Percentiles rank a stretch among this genome's conserved stretches.
phyloP scores from a whole-genome alignment of 805 yeast species.

The Suhomyces xylopsoci region DNA sequence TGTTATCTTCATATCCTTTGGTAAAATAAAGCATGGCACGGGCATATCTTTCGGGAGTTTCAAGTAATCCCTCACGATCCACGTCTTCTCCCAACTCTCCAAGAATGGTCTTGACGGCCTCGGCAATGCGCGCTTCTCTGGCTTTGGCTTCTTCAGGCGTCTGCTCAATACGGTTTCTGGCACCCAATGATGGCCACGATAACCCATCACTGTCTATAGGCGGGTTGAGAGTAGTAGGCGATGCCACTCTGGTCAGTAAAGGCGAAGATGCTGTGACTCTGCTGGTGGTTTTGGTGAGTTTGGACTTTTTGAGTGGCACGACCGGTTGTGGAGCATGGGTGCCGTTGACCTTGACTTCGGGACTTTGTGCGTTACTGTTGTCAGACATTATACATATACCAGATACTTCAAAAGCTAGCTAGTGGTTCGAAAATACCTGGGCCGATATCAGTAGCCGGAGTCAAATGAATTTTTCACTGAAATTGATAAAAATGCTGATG shows the following conservation, averaged over 20 bases:
- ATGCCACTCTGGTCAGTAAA: slow-evolving; percentile 70
- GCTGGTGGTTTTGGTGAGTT: slow-evolving; percentile 2
- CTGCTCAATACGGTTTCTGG: slow-evolving; percentile 71
- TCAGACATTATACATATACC: not conserved
- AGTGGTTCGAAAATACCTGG: not conserved
- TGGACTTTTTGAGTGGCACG: slow-evolving; percentile 13
- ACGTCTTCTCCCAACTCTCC: slow-evolving; percentile 90
- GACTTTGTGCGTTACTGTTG: not conserved
- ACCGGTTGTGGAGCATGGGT: slow-evolving; percentile 17
- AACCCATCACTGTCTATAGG: slow-evolving; percentile 89
- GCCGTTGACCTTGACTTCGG: slow-evolving; percentile 13
- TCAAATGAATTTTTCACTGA: not conserved
- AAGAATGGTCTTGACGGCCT: slow-evolving; percentile 74
- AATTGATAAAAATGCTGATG: not conserved
- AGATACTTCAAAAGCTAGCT: not conserved
- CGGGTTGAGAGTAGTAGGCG: slow-evolving; percentile 78
- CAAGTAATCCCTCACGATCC: slow-evolving; percentile 80
- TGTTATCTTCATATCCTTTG: slow-evolving; percentile 93
- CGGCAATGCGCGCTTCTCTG: slow-evolving; percentile 76
- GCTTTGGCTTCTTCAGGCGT: slow-evolving; percentile 59
- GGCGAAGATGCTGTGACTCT: slow-evolving; percentile 42
- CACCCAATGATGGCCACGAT: slow-evolving; percentile 91
- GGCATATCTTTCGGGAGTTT: slow-evolving; percentile 95
- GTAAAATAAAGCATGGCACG: slow-evolving; percentile 95
- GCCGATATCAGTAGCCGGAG: not conserved